Conservation (phyloP, 1,139 yeast species). For the Starmera stellimalicola region DNA sequence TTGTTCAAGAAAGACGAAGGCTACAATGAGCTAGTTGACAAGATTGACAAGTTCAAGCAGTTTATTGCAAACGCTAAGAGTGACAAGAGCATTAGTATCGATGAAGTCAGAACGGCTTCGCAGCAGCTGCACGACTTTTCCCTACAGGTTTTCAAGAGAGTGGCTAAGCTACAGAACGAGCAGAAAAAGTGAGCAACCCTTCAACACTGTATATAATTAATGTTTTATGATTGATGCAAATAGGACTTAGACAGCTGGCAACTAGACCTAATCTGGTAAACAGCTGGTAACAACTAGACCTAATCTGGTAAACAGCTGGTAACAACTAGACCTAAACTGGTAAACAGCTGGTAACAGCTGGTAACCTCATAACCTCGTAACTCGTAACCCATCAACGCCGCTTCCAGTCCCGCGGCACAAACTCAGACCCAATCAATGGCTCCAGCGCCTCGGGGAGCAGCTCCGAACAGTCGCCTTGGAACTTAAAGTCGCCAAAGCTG, state of each 20-base stretch:
- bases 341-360: too few relatives aligned
- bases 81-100: constrained; percentile 21
- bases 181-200: too few relatives aligned
- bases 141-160: constrained; percentile 41
- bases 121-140: constrained; percentile 42
- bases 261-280: too few relatives aligned
- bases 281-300: too few relatives aligned
- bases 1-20: constrained; percentile 30
- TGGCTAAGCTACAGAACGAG: constrained; percentile 39
- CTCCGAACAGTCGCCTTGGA: constrained; percentile 73
- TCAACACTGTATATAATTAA: too few relatives aligned
- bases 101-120: constrained; percentile 30
- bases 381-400: constrained; percentile 8
- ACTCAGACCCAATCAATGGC: constrained; percentile 31
- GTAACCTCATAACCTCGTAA: too few relatives aligned
- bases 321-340: too few relatives aligned
- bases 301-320: too few relatives aligned
- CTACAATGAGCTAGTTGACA: constrained; percentile 22
- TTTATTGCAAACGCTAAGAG: constrained; percentile 29
- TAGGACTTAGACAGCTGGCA: too few relatives aligned
- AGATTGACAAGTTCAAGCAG: constrained; percentile 29
- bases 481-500: constrained; percentile 21
- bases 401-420: constrained; percentile 19
- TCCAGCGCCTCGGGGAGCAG: constrained; percentile 57
- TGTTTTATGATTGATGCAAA: too few relatives aligned